These are phyloP conservation scores for Aspergillus chevalieri DNA, from an alignment of 2,329 filamentous ascomycete genomes.

Conservation along the genomic window DNA sequence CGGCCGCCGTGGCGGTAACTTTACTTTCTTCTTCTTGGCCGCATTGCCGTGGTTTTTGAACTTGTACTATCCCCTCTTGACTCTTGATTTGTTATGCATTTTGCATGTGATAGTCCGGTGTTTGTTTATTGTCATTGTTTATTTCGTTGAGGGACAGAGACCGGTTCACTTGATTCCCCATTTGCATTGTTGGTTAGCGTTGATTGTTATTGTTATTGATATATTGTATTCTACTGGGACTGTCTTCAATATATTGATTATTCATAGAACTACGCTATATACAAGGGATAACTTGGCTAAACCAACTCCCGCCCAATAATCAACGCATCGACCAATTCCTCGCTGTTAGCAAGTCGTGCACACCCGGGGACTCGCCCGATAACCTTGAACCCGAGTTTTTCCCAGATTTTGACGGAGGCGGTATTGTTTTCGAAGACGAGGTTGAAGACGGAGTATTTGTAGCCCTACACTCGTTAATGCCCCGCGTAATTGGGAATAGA, in stretches of 20 bases:
- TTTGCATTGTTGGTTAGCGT: conserved; percentile 11
- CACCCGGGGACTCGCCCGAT: conserved; percentile 34
- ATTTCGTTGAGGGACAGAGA: conserved; percentile 11
- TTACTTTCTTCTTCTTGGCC: conserved; percentile 7
- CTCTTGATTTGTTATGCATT: conserved; percentile 10
- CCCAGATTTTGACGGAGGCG: conserved; percentile 35
- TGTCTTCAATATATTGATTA: conserved; percentile 1
- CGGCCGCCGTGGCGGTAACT: conserved; percentile 33
- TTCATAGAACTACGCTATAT: background rate
- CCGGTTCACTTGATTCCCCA: conserved; percentile 14
- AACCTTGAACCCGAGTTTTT: conserved; percentile 31
- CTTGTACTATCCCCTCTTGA: conserved; percentile 2
- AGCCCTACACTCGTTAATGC: conserved; percentile 21
- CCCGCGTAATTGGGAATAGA: background rate
- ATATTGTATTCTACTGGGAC: conserved; percentile 2
- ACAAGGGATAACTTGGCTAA: background rate
- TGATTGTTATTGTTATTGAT: conserved; percentile 1
- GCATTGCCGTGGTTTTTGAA: conserved; percentile 11
- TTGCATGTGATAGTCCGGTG: conserved; percentile 6
- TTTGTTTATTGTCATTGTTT: conserved; percentile 10
- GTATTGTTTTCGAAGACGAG: conserved; percentile 36
- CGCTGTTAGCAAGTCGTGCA: conserved; percentile 30
- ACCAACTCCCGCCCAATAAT: conserved; percentile 31
- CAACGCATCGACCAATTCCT: conserved; percentile 33
- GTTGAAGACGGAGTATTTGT: conserved; percentile 39